phyloP scores from a whole-genome alignment of 495 filamentous ascomycete genomes.

The Aspergillus asperescens region DNA sequence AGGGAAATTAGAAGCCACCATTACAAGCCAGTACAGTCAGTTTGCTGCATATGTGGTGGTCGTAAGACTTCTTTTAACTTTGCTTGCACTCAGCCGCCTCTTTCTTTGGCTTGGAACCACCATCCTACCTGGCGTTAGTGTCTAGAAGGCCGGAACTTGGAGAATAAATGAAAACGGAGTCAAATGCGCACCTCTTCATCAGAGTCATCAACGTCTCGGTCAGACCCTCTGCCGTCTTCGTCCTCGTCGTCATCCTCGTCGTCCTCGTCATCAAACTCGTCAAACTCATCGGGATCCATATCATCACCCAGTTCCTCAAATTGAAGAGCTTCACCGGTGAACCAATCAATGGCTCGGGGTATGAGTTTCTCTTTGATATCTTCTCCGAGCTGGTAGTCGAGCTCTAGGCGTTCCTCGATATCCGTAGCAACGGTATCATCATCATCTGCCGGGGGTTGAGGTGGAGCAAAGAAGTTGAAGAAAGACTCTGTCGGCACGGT shows the following conservation, averaged over 20 bases:
- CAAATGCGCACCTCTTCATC: constrained; percentile 77
- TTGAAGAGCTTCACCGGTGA: constrained; percentile 95
- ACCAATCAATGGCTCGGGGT: constrained; percentile 98
- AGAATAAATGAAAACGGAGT: background rate
- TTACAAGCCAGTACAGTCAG: background rate
- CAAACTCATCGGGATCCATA: constrained; percentile 77
- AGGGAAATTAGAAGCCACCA: background rate
- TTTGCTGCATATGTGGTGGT: background rate
- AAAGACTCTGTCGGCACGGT: constrained; percentile 97
- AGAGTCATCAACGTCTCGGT: constrained; percentile 60
- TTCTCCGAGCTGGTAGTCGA: constrained; percentile 98
- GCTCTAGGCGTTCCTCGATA: constrained; percentile 95
- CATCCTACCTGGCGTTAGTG: constrained; percentile 61
- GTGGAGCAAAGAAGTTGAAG: constrained; percentile 99
- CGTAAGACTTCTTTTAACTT: constrained; percentile 53
- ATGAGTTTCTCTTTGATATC: constrained; percentile 99
- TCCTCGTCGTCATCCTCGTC: constrained; percentile 87
- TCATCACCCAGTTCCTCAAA: constrained; percentile 93
- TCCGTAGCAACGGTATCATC: constrained; percentile 77
- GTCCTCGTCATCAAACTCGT: constrained; percentile 92
- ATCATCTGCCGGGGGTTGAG: constrained; percentile 71
- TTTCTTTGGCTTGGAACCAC: constrained; percentile 93
- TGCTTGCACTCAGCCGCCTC: constrained; percentile 99
- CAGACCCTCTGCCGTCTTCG: constrained; percentile 55
- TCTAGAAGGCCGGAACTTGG: constrained; percentile 11